A percentile compares a stretch with the other conserved stretches of the same genome.
phyloP scores from a whole-genome alignment of 495 filamentous ascomycete species.

The Monascus purpureus region DNA sequence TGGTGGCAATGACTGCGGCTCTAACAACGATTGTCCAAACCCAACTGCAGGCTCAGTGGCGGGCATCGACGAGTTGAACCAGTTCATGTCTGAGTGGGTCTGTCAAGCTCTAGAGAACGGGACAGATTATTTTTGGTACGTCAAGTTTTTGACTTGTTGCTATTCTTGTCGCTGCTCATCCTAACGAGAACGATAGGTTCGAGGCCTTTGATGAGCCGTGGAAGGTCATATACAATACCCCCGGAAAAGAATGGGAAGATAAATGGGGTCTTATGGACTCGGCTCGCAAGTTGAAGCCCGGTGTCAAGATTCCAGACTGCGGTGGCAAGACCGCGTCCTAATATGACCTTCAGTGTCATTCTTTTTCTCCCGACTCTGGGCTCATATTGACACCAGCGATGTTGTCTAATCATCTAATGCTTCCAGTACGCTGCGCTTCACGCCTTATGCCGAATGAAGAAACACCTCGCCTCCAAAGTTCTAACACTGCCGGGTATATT shows the following conservation, averaged over 20 bases:
- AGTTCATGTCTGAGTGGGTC: conserved; percentile 74
- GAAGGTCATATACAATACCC: conserved; percentile 62
- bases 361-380: too few relatives aligned
- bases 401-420: too few relatives aligned
- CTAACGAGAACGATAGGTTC: conserved; percentile 39
- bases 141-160: too few relatives aligned
- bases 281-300: conserved; percentile 69
- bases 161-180: too few relatives aligned
- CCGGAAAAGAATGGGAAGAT: conserved; percentile 75
- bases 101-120: conserved; percentile 65
- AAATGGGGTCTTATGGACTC: conserved; percentile 92
- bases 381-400: too few relatives aligned
- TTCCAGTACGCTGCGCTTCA: too few relatives aligned
- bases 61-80: conserved; percentile 72
- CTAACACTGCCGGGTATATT: too few relatives aligned
- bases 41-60: conserved; percentile 50
- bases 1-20: conserved; percentile 71
- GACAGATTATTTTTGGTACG: conserved; percentile 87
- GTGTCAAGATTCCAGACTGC: conserved; percentile 80
- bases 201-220: conserved; percentile 93
- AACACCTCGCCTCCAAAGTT: too few relatives aligned
- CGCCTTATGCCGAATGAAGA: too few relatives aligned
- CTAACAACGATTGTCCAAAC: conserved; percentile 35
- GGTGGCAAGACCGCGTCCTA: conserved; percentile 52
- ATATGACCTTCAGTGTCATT: conserved; percentile 2